Conservation (phyloP, 179 eudicot genomes). For the Patellifolia procumbens region DNA sequence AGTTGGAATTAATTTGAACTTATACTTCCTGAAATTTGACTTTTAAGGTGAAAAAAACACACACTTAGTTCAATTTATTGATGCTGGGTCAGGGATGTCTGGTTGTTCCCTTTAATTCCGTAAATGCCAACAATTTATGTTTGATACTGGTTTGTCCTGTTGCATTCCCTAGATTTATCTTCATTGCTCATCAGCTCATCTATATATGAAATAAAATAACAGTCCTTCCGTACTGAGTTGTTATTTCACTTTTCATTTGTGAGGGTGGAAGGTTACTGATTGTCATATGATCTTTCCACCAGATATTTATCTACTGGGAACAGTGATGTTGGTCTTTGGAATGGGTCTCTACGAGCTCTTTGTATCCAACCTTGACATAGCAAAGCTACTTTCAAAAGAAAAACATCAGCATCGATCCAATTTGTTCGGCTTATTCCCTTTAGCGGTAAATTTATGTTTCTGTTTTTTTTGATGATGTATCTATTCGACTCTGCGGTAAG, state of each 20-base stretch:
- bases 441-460: conserved; percentile 49
- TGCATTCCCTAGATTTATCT: background rate
- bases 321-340: conserved; percentile 96
- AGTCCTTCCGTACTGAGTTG: background rate
- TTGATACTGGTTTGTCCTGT: background rate
- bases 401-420: conserved; percentile 53
- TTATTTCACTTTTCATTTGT: background rate
- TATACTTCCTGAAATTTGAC: too few species aligned
- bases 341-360: conserved; percentile 99
- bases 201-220: background rate
- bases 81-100: too few species aligned
- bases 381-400: conserved; percentile 37
- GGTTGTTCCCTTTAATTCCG: background rate
- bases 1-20: too few species aligned
- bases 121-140: background rate
- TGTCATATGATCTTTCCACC: conserved; percentile 14
- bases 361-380: conserved; percentile 75
- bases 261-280: conserved; percentile 17
- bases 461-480: too few species aligned
- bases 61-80: too few species aligned
- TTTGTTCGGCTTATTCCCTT: conserved; percentile 73
- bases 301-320: conserved; percentile 91
- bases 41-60: too few species aligned
- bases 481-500: too few species aligned
- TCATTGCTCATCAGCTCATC: background rate